phyloP scores from a whole-genome alignment of 1,139 yeast species.

The Debaryomycetaceae sp. region DNA sequence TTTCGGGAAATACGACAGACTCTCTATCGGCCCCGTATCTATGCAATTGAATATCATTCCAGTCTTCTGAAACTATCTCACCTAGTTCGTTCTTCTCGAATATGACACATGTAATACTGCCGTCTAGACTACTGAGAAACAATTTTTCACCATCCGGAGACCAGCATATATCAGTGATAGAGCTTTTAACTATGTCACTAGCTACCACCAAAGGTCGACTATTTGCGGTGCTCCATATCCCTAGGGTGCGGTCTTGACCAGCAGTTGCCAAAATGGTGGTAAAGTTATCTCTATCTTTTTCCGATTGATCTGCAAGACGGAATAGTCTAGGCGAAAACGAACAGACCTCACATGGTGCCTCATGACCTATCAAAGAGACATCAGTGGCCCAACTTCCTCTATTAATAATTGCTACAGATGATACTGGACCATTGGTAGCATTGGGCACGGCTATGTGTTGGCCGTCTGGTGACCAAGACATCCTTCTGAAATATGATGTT shows the following conservation, averaged over 20 bases:
- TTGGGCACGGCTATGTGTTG: slow-evolving; percentile 95
- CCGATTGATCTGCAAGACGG: slow-evolving; percentile 10
- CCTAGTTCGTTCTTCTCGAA: slow-evolving; percentile 80
- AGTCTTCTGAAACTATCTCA: slow-evolving; percentile 59
- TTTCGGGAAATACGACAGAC: slow-evolving; percentile 79
- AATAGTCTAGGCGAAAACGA: slow-evolving; percentile 77
- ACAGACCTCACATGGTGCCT: slow-evolving; percentile 94
- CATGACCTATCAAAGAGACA: slow-evolving; percentile 88
- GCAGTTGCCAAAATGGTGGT: slow-evolving; percentile 69
- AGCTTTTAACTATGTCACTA: slow-evolving; percentile 54
- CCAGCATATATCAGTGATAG: slow-evolving; percentile 77
- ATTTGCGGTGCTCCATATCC: slow-evolving; percentile 64
- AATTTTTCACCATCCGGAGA: slow-evolving; percentile 71
- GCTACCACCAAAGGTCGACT: slow-evolving; percentile 65
- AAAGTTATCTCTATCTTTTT: slow-evolving; percentile 19
- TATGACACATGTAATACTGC: slow-evolving; percentile 66
- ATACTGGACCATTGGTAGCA: slow-evolving; percentile 94
- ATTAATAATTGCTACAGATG: slow-evolving; percentile 82
- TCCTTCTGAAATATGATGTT: slow-evolving; percentile 85
- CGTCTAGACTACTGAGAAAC: slow-evolving; percentile 80
- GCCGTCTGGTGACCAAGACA: slow-evolving; percentile 98
- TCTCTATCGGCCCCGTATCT: slow-evolving; percentile 90
- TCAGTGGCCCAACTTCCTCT: slow-evolving; percentile 94
- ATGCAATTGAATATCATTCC: slow-evolving; percentile 63
- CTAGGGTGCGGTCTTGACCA: slow-evolving; percentile 73